phyloP scores from a whole-genome alignment of 192 early-diverging fungal species.

The Phlyctochytrium planicorne region DNA sequence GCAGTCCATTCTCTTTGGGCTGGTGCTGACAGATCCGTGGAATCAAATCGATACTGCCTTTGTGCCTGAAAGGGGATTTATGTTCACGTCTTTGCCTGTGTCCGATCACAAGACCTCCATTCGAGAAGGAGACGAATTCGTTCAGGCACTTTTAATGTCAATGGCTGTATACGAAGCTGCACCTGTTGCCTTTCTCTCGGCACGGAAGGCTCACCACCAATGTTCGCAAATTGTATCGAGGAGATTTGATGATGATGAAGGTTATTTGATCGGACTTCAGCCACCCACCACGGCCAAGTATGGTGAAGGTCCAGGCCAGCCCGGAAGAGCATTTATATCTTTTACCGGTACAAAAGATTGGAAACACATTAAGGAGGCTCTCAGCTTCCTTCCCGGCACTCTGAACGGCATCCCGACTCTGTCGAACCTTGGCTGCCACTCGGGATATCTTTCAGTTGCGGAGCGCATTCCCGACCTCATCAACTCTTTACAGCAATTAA shows the following conservation, averaged over 20 bases:
- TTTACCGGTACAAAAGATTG: slow-evolving; percentile 32
- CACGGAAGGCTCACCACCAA: slow-evolving; percentile 19
- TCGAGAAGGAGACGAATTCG: slow-evolving; percentile 25
- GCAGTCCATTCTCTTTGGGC: slow-evolving; percentile 25
- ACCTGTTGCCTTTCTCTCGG: slow-evolving; percentile 20
- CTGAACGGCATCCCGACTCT: slow-evolving; percentile 31
- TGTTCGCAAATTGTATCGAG: slow-evolving; percentile 20
- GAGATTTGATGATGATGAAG: slow-evolving; percentile 25
- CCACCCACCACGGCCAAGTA: slow-evolving; percentile 9
- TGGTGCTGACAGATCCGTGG: slow-evolving; percentile 30
- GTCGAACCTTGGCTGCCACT: slow-evolving; percentile 25
- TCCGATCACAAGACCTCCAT: slow-evolving; percentile 22
- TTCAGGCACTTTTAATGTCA: slow-evolving; percentile 24
- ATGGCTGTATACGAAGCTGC: slow-evolving; percentile 20
- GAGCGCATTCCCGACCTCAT: slow-evolving; percentile 33
- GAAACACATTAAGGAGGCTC: slow-evolving; percentile 30
- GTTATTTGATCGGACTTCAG: slow-evolving; percentile 22
- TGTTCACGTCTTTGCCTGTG: slow-evolving; percentile 20
- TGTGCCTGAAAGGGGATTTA: slow-evolving; percentile 22
- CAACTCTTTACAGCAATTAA: slow-evolving; percentile 14
- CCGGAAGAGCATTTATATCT: slow-evolving; percentile 23
- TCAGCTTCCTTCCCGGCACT: slow-evolving; percentile 26
- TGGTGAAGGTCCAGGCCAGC: slow-evolving; percentile 4
- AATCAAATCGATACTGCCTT: slow-evolving; percentile 1
- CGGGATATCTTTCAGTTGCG: slow-evolving; percentile 28